A percentile compares a stretch with the other conserved stretches of the same genome.
These are phyloP conservation scores for Thermothelomyces thermophilus DNA, from an alignment of 2,329 filamentous ascomycete species.

Conservation along the genomic window DNA sequence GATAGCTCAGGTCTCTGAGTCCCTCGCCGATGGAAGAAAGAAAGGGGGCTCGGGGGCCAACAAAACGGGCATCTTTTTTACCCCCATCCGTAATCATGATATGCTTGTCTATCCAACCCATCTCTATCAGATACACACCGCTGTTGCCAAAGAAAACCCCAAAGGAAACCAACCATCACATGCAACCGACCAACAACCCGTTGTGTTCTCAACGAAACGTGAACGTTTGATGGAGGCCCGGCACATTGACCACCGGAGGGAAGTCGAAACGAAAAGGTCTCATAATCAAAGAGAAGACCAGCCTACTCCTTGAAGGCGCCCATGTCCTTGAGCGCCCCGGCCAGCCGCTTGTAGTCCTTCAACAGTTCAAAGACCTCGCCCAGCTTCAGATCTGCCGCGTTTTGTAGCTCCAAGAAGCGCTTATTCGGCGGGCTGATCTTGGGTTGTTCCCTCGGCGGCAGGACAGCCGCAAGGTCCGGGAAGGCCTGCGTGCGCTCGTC, in stretches of 20 bases:
- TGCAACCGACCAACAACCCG: neutral
- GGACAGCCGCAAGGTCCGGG: conserved; percentile 49
- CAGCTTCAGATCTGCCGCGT: conserved; percentile 62
- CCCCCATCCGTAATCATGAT: neutral
- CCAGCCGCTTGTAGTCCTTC: conserved; percentile 67
- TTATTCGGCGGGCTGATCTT: conserved; percentile 61
- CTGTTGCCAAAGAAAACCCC: too few species aligned
- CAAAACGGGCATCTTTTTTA: too few species aligned
- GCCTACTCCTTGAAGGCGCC: conserved; percentile 47
- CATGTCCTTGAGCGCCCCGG: conserved; percentile 55
- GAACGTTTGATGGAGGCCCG: too few species aligned
- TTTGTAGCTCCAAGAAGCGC: conserved; percentile 66
- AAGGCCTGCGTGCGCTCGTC: conserved; percentile 43
- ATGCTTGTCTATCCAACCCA: conserved; percentile 1
- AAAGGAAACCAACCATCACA: neutral
- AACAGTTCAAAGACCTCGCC: conserved; percentile 68
- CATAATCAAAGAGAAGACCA: neutral
- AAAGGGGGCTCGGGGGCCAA: too few species aligned
- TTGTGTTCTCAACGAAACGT: neutral
- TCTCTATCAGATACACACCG: neutral
- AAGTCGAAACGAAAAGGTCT: neutral
- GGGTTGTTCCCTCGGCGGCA: conserved; percentile 48
- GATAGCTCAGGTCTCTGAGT: too few species aligned
- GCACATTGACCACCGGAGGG: neutral
- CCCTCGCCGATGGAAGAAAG: too few species aligned